phyloP scores from a whole-genome alignment of 345 rosid species.

The Populus alba region DNA sequence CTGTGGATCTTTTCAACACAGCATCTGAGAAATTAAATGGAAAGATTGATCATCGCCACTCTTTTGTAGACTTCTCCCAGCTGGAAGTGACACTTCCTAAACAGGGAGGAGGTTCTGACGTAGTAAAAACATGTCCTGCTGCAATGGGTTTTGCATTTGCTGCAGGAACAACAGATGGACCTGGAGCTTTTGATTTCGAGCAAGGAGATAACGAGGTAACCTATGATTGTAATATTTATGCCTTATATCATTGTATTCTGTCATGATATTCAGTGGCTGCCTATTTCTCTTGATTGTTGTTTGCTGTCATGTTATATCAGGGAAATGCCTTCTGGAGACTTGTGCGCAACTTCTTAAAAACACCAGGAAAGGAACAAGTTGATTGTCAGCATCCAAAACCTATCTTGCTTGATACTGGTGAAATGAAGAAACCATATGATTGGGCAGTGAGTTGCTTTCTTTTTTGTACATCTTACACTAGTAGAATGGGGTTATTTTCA shows the following conservation, averaged over 20 bases:
- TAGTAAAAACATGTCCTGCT: constrained; percentile 87
- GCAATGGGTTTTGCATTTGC: constrained; percentile 98
- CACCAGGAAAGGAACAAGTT: constrained; percentile 63
- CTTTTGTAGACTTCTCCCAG: constrained; percentile 79
- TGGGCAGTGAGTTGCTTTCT: constrained; percentile 75
- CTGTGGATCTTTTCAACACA: constrained; percentile 69
- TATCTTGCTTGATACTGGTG: constrained; percentile 96
- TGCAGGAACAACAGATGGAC: constrained; percentile 99
- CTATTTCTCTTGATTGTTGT: neutral
- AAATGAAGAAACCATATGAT: constrained; percentile 88
- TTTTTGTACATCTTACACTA: neutral
- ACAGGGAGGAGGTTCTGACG: constrained; percentile 64
- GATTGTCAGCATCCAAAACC: constrained; percentile 92
- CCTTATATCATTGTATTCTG: constrained; percentile 4
- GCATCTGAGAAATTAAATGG: constrained; percentile 83
- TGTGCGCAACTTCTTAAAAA: constrained; percentile 71
- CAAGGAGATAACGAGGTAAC: constrained; percentile 91
- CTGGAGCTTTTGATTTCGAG: constrained; percentile 96
- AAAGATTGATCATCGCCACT: constrained; percentile 74
- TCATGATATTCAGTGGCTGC: neutral
- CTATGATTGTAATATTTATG: neutral
- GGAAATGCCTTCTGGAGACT: constrained; percentile 94
- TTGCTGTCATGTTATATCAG: constrained; percentile 32
- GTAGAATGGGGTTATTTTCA: neutral
- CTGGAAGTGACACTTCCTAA: constrained; percentile 64